phyloP scores from a whole-genome alignment of 108 stramenopile genomes.

The Licmophora abbreviata region DNA sequence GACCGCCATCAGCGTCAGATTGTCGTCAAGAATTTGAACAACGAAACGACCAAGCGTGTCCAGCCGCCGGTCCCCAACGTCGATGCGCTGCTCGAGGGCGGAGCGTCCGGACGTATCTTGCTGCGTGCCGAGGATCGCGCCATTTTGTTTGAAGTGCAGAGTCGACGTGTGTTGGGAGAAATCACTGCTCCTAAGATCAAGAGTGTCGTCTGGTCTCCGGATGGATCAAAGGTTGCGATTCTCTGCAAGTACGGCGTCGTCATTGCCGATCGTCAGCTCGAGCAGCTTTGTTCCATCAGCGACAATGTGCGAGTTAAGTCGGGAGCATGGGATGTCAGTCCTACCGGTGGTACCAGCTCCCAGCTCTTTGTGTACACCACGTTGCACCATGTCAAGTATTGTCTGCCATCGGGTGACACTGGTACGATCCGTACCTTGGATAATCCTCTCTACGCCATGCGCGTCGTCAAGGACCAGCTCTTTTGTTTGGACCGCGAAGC shows the following conservation, averaged over 20 bases:
- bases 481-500: conserved; percentile 95
- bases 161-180: conserved; percentile 93
- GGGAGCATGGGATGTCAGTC: conserved; percentile 91
- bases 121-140: conserved; percentile 91
- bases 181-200: conserved; percentile 93
- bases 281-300: conserved; percentile 91
- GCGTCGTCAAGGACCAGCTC: conserved; percentile 82
- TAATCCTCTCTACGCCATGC: conserved; percentile 89
- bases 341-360: conserved; percentile 67
- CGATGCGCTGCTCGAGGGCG: conserved; percentile 89
- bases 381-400: conserved; percentile 97
- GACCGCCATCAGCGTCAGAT: conserved; percentile 89
- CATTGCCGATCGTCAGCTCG: conserved; percentile 90
- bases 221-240: conserved; percentile 90
- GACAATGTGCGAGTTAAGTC: conserved; percentile 97
- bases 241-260: conserved; percentile 93
- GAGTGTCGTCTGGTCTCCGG: conserved; percentile 90
- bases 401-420: conserved; percentile 91
- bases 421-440: conserved; percentile 97
- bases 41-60: conserved; percentile 92
- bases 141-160: conserved; percentile 94
- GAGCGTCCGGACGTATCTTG: conserved; percentile 91
- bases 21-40: conserved; percentile 93
- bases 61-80: conserved; percentile 85
- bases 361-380: conserved; percentile 95